Evolutionary conservation across 2,329 filamentous ascomycete species (phyloP), one percentile per base, ranked within the genome.

Genomic region (Phialophora verrucosa): DNA sequence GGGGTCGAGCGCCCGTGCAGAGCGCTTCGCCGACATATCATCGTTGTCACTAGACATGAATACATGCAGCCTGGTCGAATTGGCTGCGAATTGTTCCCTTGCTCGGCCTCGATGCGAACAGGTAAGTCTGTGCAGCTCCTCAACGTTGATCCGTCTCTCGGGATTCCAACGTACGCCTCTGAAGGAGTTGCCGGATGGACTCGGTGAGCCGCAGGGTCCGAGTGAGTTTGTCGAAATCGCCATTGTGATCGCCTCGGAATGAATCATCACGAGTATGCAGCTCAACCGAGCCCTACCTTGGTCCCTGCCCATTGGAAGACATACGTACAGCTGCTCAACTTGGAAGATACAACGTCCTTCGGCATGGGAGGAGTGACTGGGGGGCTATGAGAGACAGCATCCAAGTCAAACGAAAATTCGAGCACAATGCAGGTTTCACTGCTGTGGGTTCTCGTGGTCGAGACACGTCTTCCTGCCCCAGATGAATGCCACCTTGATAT

Each of bases 11-110:
- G 29, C 14, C 25, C n/a, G 10, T 55, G 25, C 20, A 59, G 25
- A 31, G 57, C 57, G 57, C 57, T 50, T 59, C 57, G 57, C 31
- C 25, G 42, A 50, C 57, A 47, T 59, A 59, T 59, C 57, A 31
- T 50, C 42, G 42, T 59, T n/a, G 42, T 20, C 17, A 8, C 38
- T n/a, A 2, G 38, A 20, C 2, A 20, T 44, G 38, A 44, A n/a
- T 17, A 6, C 38, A 44, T 8, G 38, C 38, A n/a, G 38, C n/a
- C 5, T 44, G 38, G 38, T 44, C 17, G 17, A 44, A n/a, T 3
- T 44, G 38, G 38, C 14, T 44, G 38, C 17, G 38, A 44, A 44
- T 8, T 44, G 38, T n/a, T n/a, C 14, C 38, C 17, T 17, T 6
- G 38, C 38, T 44, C 38, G 38, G 17, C 38, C 6, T 44, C 17